phyloP scores from a whole-genome alignment of 441 rosid species.

The Theobroma grandiflorum region DNA sequence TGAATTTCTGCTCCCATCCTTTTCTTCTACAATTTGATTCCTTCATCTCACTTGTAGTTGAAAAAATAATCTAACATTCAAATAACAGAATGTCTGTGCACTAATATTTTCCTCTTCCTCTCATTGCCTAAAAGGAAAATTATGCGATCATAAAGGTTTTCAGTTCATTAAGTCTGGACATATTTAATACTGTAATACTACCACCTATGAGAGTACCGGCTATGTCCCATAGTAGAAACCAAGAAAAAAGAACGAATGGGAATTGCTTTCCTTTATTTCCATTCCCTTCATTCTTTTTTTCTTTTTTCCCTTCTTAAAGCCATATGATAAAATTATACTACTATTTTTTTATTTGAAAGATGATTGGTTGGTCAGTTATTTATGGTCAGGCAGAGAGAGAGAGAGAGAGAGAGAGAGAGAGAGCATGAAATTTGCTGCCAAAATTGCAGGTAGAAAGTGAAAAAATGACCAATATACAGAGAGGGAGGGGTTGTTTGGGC shows the following conservation, averaged over 20 bases:
- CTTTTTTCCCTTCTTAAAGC: background rate
- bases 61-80: too few species aligned
- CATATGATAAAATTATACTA: too few species aligned
- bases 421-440: constrained; percentile 22
- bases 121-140: too few species aligned
- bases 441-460: background rate
- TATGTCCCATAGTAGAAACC: background rate
- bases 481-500: background rate
- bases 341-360: background rate
- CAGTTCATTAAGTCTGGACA: background rate
- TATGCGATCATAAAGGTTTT: background rate
- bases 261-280: too few species aligned
- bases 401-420: too few species aligned
- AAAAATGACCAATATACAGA: background rate
- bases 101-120: too few species aligned
- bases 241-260: too few species aligned
- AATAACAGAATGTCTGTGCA: too few species aligned
- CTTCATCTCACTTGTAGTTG: background rate
- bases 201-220: background rate
- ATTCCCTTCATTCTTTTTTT: too few species aligned
- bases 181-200: too few species aligned
- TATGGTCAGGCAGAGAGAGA: background rate
- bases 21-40: background rate
- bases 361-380: background rate
- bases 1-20: background rate